Evolutionary conservation across 768 basidiomycete genomes (phyloP), one percentile per base, ranked within the genome.

Genomic region (Scleroderma citrinum): DNA sequence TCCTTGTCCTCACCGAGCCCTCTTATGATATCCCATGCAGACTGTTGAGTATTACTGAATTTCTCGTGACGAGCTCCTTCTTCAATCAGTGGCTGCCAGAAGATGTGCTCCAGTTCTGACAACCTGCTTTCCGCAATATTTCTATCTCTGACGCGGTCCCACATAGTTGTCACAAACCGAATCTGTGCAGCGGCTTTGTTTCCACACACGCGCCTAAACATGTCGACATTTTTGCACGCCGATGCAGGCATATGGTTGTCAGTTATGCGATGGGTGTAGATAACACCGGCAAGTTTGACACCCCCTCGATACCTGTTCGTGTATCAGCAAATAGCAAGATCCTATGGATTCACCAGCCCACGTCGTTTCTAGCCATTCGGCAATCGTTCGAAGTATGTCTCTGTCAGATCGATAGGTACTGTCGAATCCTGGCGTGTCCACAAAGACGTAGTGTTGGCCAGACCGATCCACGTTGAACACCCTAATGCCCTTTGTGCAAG

Each of bases 241-340:
- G 40, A 5, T 8, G 13, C 40, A 23, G 40, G 14, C 23, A 41
- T 24, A 4, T 21, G 12, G 6, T 40, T 40, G 39, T 26, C 40
- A 13, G 40, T 24, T 13, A 24, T 24, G 3, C 40, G 40, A n/a
- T 71, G 69, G n/a, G 69, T 44, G 42, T 70, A 71, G 16, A 70
- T 24, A 34, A 70, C 58, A 2, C 69, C 68, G 4, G 60, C 48
- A 0, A 71, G 55, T 38, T 60, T 64, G 37, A 61, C 51, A 0
- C 53, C 49, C 7, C 52, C 41, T 44, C 56, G 49, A 39, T 67
- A 65, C 37, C 69, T 68, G 40, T 7, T 40, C 20, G 21, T 1
- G 17, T 3, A 37, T 26, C 7, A 24, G 35, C 16, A 21, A 47
- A 13, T 5, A 37, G 13, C 13, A 13, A 36, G 12, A 35, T 39